Base-by-base conservation (phyloP, 2,329 filamentous ascomycete species). In the Pestalotiopsis sp. region DNA sequence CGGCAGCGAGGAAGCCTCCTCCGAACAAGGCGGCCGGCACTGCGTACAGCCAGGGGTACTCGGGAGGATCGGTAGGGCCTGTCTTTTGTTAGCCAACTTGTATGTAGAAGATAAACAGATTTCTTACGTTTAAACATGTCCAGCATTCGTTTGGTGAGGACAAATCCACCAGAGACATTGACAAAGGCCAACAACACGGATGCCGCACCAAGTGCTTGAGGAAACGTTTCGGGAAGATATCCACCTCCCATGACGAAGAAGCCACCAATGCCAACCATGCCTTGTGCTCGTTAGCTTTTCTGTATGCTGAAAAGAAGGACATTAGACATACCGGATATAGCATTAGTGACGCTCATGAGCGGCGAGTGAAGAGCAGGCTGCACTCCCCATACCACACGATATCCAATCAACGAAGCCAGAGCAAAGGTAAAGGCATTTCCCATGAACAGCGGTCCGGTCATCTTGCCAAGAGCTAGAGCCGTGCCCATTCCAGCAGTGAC, bases 261-360 rank as follows among this genome's bases (percentile, higher is more conserved):
- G 13, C 94, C 94, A 68, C 94, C 94, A 70, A 97, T 87, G 68
- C 94, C 94, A 38, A 97, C 94, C 92, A 97, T 93, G 66, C 89
- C 86, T 86, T 71, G 13, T 20, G 12, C 4, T 36, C 27, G 31
- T 62, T 20, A 62, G 59, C 2, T 2, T 36, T 36, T 36, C 5
- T n/a, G n/a, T 7, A 27, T 36, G n/a, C 2, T 13, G 20, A 11
- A 2, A 25, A 58, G 52, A 31, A 52, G 11, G 12, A 65, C 13
- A 36, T 2, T 11, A 9, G 11, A 31, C 75, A 17, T 69, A 80
- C 92, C 93, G 40, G 93, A 96, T 74, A 97, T 97, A 36, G 94
- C 94, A 78, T 97, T 97, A 7, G 94, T 97, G 45, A 97, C 94
- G 73, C 92, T 95, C 94, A 97, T 97, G 4, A 97, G 83, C 1